phyloP scores from a whole-genome alignment of 2,329 filamentous ascomycete species.

The Ophiostoma sp. region DNA sequence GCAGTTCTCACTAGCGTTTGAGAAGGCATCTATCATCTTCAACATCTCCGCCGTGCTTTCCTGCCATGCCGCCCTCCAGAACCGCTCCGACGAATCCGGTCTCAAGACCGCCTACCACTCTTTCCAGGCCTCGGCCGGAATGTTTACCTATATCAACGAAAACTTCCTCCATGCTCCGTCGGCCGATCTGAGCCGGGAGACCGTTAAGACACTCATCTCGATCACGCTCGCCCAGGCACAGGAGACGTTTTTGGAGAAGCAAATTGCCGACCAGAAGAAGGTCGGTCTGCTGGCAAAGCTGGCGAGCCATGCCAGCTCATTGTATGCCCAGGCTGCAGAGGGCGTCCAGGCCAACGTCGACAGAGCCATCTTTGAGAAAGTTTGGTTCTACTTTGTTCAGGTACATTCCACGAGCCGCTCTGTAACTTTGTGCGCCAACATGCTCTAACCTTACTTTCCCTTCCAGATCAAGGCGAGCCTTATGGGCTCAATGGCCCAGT shows the following conservation, averaged over 20 bases:
- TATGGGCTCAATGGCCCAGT: constrained; percentile 83
- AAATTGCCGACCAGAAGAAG: constrained; percentile 90
- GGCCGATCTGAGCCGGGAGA: constrained; percentile 92
- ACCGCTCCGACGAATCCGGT: constrained; percentile 85
- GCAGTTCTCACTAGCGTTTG: constrained; percentile 94
- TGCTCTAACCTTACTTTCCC: background rate
- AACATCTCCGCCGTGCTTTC: constrained; percentile 97
- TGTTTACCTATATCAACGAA: constrained; percentile 99
- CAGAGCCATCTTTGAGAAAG: constrained; percentile 89
- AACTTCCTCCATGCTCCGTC: constrained; percentile 98
- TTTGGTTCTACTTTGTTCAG: constrained; percentile 83
- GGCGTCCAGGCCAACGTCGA: constrained; percentile 90
- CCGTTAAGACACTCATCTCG: constrained; percentile 89
- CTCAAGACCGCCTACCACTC: constrained; percentile 97
- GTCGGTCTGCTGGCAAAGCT: constrained; percentile 87
- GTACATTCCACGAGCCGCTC: constrained; percentile 46
- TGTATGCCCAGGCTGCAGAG: constrained; percentile 86
- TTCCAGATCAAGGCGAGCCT: constrained; percentile 72
- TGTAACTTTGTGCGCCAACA: background rate
- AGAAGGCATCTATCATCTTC: constrained; percentile 99
- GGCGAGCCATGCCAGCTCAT: constrained; percentile 82
- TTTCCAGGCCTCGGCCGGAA: constrained; percentile 95
- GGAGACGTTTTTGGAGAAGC: constrained; percentile 96
- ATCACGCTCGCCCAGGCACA: constrained; percentile 95
- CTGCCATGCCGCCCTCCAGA: constrained; percentile 91